A percentile compares a stretch with the other conserved stretches of the same genome.
phyloP scores from a whole-genome alignment of 1,284 basidiomycete species.

The Boletus subluridellus region DNA sequence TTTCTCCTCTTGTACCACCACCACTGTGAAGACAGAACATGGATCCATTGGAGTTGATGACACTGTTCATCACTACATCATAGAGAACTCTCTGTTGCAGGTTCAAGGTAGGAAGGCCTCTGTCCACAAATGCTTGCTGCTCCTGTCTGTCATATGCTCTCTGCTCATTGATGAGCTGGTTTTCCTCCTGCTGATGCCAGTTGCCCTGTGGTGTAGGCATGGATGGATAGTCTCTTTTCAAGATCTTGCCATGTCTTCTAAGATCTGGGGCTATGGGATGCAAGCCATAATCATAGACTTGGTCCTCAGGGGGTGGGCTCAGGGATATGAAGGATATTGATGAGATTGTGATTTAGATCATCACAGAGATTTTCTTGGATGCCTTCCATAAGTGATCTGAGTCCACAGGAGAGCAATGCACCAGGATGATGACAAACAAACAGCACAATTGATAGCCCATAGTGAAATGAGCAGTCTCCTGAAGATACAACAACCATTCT shows the following conservation, averaged over 20 bases:
- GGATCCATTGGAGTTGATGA: background rate
- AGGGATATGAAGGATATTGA: background rate
- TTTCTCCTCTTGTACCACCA: too few relatives aligned
- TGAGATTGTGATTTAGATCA: too few relatives aligned
- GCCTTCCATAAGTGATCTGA: background rate
- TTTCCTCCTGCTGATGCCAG: constrained; percentile 30
- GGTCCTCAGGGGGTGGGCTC: background rate
- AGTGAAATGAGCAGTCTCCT: too few relatives aligned
- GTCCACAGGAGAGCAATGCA: background rate
- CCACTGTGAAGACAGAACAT: constrained; percentile 46
- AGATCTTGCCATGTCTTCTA: constrained; percentile 4
- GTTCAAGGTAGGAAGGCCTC: constrained; percentile 7
- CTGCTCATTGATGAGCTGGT: constrained; percentile 41
- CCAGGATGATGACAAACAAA: background rate
- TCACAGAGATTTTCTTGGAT: constrained; percentile 31
- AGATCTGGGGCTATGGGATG: background rate
- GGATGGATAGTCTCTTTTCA: constrained; percentile 29
- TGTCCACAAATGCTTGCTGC: constrained; percentile 15
- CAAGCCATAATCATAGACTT: background rate
- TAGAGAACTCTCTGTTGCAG: constrained; percentile 9
- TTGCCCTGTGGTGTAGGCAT: constrained; percentile 33
- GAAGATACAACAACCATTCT: constrained; percentile 30
- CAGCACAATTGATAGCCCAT: background rate
- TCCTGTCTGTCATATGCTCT: constrained; percentile 31
- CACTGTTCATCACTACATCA: constrained; percentile 14